Conservation (phyloP, 768 basidiomycete species). For the Porphyrellus cyaneotinctus region DNA sequence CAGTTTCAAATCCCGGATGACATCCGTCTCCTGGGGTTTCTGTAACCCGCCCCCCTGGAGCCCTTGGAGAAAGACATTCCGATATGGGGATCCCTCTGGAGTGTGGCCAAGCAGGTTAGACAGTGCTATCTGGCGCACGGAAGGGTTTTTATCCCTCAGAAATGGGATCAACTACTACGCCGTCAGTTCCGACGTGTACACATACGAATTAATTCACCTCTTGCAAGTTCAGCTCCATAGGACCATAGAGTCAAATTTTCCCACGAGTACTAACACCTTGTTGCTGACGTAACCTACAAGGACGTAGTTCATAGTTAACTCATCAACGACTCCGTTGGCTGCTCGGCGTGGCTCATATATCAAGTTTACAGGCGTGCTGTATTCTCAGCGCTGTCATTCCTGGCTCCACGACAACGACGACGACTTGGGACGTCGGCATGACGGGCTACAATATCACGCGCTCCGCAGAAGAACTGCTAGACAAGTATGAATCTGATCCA, state of each 20-base stretch:
- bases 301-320: slow-evolving; percentile 10
- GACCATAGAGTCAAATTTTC: slow-evolving; percentile 14
- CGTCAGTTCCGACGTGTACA: slow-evolving; percentile 7
- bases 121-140: slow-evolving; percentile 83
- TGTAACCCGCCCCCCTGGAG: slow-evolving; percentile 55
- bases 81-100: slow-evolving; percentile 60
- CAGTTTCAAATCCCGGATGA: slow-evolving; percentile 77
- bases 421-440: slow-evolving; percentile 40
- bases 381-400: too few species aligned
- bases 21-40: slow-evolving; percentile 56
- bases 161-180: slow-evolving; percentile 71
- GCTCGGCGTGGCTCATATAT: background rate
- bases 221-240: slow-evolving; percentile 37
- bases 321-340: slow-evolving; percentile 5
- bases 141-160: slow-evolving; percentile 79
- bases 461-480: slow-evolving; percentile 54
- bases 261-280: slow-evolving; percentile 10
- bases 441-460: slow-evolving; percentile 73
- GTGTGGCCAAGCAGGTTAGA: slow-evolving; percentile 81
- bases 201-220: slow-evolving; percentile 27
- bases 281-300: slow-evolving; percentile 21
- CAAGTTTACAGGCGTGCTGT: background rate
- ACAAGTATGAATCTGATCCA: slow-evolving; percentile 48
- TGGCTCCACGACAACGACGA: background rate
- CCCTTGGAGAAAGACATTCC: slow-evolving; percentile 70